Percentiles rank a stretch among this genome's conserved stretches.
phyloP scores from a whole-genome alignment of 352 stramenopile species.

The Globisporangium orthogonon region DNA sequence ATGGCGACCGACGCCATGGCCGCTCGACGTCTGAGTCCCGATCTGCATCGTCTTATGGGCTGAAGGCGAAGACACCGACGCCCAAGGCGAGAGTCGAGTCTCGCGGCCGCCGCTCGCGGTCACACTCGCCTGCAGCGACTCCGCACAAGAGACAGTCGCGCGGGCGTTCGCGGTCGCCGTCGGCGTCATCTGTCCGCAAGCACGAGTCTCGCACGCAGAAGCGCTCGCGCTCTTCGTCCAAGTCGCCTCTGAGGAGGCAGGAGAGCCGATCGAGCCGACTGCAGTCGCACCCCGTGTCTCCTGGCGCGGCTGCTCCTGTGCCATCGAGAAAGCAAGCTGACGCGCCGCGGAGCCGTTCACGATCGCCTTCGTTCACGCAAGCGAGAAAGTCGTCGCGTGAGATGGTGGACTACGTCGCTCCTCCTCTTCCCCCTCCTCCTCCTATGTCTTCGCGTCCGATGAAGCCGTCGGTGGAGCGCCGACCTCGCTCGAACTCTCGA shows the following conservation, averaged over 20 bases:
- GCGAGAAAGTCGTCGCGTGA: background rate
- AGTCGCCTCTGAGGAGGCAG: constrained; percentile 2
- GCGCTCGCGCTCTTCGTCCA: background rate
- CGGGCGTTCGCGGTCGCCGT: constrained; percentile 4
- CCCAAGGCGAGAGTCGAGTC: constrained; percentile 15
- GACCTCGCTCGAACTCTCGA: constrained; percentile 6
- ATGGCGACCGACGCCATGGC: constrained; percentile 11
- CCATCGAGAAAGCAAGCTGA: background rate
- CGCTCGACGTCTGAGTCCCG: constrained; percentile 14
- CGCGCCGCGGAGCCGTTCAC: background rate
- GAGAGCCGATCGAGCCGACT: background rate
- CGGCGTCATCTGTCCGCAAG: constrained; percentile 1
- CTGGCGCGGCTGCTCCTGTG: background rate
- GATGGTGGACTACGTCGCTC: background rate
- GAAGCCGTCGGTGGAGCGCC: background rate
- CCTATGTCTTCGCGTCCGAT: background rate
- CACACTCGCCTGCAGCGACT: constrained; percentile 20
- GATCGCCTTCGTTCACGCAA: background rate
- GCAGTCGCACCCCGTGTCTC: background rate
- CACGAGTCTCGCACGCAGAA: background rate
- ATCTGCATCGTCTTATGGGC: constrained; percentile 18
- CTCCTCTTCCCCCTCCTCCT: background rate
- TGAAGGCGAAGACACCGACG: background rate
- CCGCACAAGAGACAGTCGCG: constrained; percentile 12
- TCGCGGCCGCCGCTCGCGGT: constrained; percentile 18